Conservation (phyloP, 2,329 filamentous ascomycete genomes). For the Colletotrichum eremochloae region DNA sequence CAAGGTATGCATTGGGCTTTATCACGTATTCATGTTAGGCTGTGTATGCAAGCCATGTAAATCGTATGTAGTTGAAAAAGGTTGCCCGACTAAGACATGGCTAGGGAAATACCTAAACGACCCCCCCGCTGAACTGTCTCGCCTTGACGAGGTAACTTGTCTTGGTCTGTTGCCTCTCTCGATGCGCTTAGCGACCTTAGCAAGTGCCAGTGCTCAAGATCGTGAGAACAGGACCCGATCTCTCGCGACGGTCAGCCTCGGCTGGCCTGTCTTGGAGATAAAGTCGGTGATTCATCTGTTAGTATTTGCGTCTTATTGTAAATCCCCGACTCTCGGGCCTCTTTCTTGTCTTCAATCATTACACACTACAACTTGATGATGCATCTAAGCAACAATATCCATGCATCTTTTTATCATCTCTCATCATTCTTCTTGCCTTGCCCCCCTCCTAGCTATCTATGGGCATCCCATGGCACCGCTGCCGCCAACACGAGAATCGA, state of each 20-base stretch:
- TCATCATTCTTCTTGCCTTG: slow-evolving; percentile 6
- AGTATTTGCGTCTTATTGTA: neutral
- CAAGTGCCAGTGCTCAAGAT: neutral
- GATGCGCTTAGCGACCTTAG: neutral
- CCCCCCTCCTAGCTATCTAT: slow-evolving; percentile 23
- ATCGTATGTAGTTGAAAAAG: neutral
- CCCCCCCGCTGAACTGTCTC: neutral
- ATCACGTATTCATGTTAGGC: no score
- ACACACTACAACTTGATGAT: neutral
- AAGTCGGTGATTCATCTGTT: neutral
- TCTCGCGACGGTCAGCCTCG: no score
- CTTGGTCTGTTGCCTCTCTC: slow-evolving; percentile 18
- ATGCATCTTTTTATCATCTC: slow-evolving; percentile 11
- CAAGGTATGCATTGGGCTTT: no score
- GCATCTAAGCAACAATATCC: neutral
- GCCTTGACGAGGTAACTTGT: neutral
- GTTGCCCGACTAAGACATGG: slow-evolving; percentile 9
- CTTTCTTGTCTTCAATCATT: neutral
- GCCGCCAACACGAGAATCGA: slow-evolving; percentile 28
- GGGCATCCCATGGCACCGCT: slow-evolving; percentile 16
- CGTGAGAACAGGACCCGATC: neutral
- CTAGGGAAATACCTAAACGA: neutral
- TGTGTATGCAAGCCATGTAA: neutral
- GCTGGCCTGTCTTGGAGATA: neutral
- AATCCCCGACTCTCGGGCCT: neutral